Evolutionary conservation across 202 grass and related monocot species (phyloP).

Genomic region (Setaria italica): DNA sequence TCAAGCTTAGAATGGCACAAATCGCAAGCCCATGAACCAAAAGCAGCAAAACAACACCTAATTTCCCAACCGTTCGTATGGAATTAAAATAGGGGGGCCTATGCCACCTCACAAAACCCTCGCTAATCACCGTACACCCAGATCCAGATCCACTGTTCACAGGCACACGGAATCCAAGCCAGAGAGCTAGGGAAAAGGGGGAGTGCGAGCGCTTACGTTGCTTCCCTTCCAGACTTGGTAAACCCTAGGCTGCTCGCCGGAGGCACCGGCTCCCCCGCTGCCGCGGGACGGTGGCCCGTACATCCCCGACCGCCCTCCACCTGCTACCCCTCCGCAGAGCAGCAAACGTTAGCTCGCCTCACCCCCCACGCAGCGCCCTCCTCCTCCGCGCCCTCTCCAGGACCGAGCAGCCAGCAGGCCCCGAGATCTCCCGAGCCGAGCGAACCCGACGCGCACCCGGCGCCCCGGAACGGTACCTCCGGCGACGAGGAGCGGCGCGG

Average conservation of each 20-base stretch:
- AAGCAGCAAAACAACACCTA: background rate
- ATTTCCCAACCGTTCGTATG: background rate
- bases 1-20: background rate
- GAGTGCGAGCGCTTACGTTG: conserved; percentile 73
- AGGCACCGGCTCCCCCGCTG: conserved; percentile 32
- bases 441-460: background rate
- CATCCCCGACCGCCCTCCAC: conserved; percentile 49
- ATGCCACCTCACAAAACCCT: conserved; percentile 32
- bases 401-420: background rate
- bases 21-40: background rate
- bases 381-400: background rate
- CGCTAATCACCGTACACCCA: conserved; percentile 20
- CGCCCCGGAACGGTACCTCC: background rate
- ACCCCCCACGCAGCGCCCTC: background rate
- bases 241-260: conserved; percentile 72
- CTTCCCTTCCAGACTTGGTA: conserved; percentile 89
- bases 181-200: background rate
- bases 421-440: conserved; percentile 44
- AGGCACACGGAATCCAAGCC: background rate
- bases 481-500: background rate
- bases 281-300: conserved; percentile 68
- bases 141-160: conserved; percentile 57
- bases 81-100: background rate
- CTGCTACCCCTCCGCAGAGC: background rate
- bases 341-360: background rate